A percentile compares a stretch with the other conserved stretches of the same genome.
These are phyloP conservation scores for Eurotiales sp. DNA, from an alignment of 2,329 filamentous ascomycete species.

Conservation along the genomic window DNA sequence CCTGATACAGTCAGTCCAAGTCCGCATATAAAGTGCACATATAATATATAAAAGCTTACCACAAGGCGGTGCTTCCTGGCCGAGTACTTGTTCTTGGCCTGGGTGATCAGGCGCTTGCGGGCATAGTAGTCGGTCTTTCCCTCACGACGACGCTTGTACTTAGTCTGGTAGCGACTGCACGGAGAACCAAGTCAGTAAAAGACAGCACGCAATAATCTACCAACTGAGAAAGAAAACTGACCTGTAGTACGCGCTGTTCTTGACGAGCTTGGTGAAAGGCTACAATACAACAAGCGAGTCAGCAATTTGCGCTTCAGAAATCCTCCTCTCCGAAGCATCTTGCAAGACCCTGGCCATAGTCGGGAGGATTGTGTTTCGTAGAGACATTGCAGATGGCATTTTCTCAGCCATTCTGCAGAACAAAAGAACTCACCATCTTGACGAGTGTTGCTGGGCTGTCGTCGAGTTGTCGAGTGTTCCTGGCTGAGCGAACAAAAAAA, in stretches of 20 bases:
- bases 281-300: conserved; percentile 83
- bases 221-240: conserved; percentile 49
- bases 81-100: conserved; percentile 99
- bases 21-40: not conserved
- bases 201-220: not conserved
- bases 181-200: conserved; percentile 14
- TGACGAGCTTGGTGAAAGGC: conserved; percentile 91
- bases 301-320: conserved; percentile 99
- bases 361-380: conserved; percentile 9
- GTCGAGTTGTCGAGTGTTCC: conserved; percentile 34
- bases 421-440: conserved; percentile 44
- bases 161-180: conserved; percentile 93
- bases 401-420: conserved; percentile 24
- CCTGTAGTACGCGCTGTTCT: conserved; percentile 99
- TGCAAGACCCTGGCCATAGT: conserved; percentile 68
- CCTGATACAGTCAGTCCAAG: not conserved
- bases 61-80: conserved; percentile 99
- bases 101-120: conserved; percentile 98
- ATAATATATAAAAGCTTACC: conserved; percentile 29
- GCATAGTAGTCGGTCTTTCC: conserved; percentile 99
- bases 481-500: conserved; percentile 23
- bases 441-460: conserved; percentile 33
- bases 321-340: conserved; percentile 87
- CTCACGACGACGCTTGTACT: conserved; percentile 94
- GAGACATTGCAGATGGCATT: conserved; percentile 9